Evolutionary conservation across 1,139 yeast genomes (phyloP).

Genomic region (Sugiyamaella castrensis): DNA sequence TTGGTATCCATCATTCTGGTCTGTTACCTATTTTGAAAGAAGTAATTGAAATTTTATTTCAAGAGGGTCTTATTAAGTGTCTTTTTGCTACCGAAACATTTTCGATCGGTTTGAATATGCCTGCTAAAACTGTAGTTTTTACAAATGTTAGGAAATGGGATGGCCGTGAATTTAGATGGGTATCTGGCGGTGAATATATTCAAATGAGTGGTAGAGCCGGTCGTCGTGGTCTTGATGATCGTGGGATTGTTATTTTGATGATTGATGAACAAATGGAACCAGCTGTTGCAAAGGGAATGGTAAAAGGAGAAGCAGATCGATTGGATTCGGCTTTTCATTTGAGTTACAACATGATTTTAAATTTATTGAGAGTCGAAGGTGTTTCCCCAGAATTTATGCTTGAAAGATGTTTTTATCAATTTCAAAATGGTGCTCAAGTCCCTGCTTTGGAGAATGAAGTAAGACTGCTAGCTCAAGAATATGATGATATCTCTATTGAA

Average conservation of each 20-base stretch:
- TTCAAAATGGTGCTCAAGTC: conserved; percentile 87
- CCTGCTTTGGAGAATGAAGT: conserved; percentile 74
- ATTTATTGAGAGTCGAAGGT: conserved; percentile 94
- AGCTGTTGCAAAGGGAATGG: conserved; percentile 98
- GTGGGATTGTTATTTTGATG: conserved; percentile 99
- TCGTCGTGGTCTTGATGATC: conserved; percentile 97
- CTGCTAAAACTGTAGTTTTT: conserved; percentile 97
- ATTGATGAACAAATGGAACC: conserved; percentile 99
- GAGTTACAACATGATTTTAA: conserved; percentile 95
- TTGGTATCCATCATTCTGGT: conserved; percentile 98
- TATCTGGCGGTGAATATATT: conserved; percentile 97
- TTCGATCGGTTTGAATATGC: conserved; percentile 97
- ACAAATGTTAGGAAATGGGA: conserved; percentile 98
- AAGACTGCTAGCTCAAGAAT: conserved; percentile 49
- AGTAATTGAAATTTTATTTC: conserved; percentile 93
- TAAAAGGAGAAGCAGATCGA: conserved; percentile 95
- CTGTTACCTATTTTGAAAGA: conserved; percentile 92
- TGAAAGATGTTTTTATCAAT: conserved; percentile 90
- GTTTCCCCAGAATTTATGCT: conserved; percentile 97
- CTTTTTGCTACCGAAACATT: conserved; percentile 97
- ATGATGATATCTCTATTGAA: conserved; percentile 54
- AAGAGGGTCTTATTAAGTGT: conserved; percentile 92
- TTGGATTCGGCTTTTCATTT: conserved; percentile 94
- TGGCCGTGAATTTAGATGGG: conserved; percentile 96
- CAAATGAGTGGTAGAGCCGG: conserved; percentile 99